Evolutionary conservation across 495 filamentous ascomycete genomes (phyloP), one percentile per base, ranked within the genome.

Genomic region (Niebla homalea): DNA sequence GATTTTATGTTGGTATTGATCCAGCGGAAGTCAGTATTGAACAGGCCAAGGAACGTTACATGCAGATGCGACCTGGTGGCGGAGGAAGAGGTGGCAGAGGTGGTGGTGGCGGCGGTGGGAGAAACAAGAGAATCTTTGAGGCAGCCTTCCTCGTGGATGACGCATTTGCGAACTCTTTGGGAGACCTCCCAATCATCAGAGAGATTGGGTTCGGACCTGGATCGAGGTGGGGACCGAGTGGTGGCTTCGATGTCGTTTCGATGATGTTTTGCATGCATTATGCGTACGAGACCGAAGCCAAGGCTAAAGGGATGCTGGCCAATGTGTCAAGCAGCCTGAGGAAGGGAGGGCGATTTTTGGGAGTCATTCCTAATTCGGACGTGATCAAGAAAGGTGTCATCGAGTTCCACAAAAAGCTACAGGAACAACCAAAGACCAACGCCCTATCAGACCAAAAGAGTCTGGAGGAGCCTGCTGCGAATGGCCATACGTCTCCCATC

Each of bases 191-290:
- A 3, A 80, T 93, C 43, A 70, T 96, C 12, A 77, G 77, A 36
- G 72, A 90, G 47, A 85, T 98, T 12, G 92, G 92, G 3, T 89
- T 94, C 52, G 87, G 79, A 0, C 81, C 80, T 3, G 78, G 75
- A n/a, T 72, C 72, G 56, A 76, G 77, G 57, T 83, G 70, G 77
- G 75, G 79, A 12, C 54, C 54, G 42, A 79, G 79, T 1, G 83
- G 86, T 36, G 89, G 89, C 7, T 98, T 96, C 56, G 93, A 98
- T 62, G 84, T 97, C 12, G 90, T 98, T 43, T 85, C 83, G 49
- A 94, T 93, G 76, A 98, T 98, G 92, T 98, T 98, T 59, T 89
- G 88, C 61, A 94, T 98, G 80, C 92, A 98, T 68, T 98, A 98
- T 61, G 89, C 93, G 0, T 98, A 96, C 57, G 93, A 98, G 66